Percentiles rank a stretch among this genome's conserved stretches.
phyloP scores from a whole-genome alignment of 805 yeast genomes.

The Brettanomyces sp. region DNA sequence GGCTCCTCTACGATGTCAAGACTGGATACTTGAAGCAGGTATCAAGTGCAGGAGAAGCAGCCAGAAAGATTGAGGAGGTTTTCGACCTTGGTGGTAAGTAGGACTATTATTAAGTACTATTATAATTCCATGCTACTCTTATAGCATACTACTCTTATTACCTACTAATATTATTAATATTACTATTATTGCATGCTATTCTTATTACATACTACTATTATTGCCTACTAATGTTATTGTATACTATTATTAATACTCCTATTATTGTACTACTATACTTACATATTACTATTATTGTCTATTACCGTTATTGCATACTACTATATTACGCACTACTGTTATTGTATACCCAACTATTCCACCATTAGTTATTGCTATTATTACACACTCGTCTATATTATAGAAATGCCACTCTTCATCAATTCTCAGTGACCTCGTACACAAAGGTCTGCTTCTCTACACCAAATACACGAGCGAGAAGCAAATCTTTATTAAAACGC shows the following conservation, averaged over 20 bases:
- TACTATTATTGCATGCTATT: not conserved
- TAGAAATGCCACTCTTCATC: not conserved
- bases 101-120: not conserved
- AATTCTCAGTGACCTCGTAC: not conserved
- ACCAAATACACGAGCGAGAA: not conserved
- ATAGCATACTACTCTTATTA: no score
- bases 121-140: not conserved
- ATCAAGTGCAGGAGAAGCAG: constrained; percentile 6
- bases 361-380: no score
- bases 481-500: not conserved
- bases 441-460: not conserved
- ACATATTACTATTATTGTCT: no score
- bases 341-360: no score
- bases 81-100: not conserved
- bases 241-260: no score
- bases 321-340: no score
- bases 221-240: no score
- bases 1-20: constrained; percentile 74
- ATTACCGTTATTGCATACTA: no score
- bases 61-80: not conserved
- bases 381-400: no score
- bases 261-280: not conserved
- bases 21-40: constrained; percentile 49
- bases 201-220: not conserved
- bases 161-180: no score